Conservation (phyloP, 768 basidiomycete genomes). For the Mycena rebaudengoi region DNA sequence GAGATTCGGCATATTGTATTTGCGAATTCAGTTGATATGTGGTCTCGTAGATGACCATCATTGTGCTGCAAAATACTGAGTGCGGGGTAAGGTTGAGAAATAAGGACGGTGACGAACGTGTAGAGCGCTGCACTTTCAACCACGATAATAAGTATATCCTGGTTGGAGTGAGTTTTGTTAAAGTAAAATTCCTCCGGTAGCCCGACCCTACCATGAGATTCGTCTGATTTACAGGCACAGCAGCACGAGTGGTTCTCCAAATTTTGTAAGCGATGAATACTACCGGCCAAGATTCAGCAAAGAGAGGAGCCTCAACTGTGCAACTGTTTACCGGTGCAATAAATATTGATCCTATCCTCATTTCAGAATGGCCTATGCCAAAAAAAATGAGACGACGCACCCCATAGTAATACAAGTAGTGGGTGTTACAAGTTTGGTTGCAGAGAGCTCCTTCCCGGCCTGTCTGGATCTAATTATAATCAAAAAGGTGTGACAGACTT, state of each 20-base stretch:
- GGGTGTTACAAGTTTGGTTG: no score
- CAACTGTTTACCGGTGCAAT: slow-evolving; percentile 2
- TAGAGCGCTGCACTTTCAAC: slow-evolving; percentile 14
- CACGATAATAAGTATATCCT: background rate
- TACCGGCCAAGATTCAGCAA: background rate
- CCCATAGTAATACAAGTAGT: no score
- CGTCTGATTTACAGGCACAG: background rate
- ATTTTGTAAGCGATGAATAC: slow-evolving; percentile 1
- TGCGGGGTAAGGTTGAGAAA: background rate
- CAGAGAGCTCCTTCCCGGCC: no score
- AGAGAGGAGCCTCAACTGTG: no score
- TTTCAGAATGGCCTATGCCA: no score
- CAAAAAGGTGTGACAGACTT: no score
- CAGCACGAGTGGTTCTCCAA: background rate
- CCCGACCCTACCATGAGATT: background rate
- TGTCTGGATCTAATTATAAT: no score
- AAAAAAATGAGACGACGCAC: no score
- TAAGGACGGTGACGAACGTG: background rate
- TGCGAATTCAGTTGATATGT: background rate
- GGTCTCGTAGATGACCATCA: background rate
- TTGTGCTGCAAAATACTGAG: no score
- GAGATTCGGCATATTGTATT: background rate
- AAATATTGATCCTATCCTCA: background rate
- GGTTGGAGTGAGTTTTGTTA: background rate
- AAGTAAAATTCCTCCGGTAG: background rate